Percentiles rank a stretch among this genome's conserved stretches.
These are phyloP conservation scores for Kwoniella shivajii DNA, from an alignment of 1,284 basidiomycete species.

Conservation along the genomic window DNA sequence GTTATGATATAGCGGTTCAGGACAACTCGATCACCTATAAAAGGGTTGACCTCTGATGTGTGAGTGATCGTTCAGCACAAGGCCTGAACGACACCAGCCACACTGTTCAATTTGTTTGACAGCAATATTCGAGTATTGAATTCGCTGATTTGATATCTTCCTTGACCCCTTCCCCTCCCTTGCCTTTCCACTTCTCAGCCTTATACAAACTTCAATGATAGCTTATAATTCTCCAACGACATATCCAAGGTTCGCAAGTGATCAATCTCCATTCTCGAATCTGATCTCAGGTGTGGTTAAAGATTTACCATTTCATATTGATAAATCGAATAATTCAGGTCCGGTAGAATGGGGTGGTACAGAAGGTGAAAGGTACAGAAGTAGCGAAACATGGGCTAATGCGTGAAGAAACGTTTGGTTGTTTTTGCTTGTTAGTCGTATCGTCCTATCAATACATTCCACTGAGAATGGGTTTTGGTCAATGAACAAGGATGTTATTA, in stretches of 20 bases:
- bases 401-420: too few species aligned
- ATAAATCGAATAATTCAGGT: conserved; percentile 8
- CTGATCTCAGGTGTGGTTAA: conserved; percentile 37
- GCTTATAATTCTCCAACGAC: conserved; percentile 59
- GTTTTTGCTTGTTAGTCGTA: too few species aligned
- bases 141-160: too few species aligned
- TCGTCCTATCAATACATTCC: too few species aligned
- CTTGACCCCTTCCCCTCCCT: background rate
- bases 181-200: conserved; percentile 6
- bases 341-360: conserved; percentile 37
- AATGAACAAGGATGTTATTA: too few species aligned
- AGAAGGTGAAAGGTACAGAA: conserved; percentile 22
- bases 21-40: conserved; percentile 71
- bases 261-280: conserved; percentile 49
- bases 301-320: conserved; percentile 36
- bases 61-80: conserved; percentile 51
- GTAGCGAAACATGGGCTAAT: conserved; percentile 17
- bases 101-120: background rate
- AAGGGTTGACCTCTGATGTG: conserved; percentile 82
- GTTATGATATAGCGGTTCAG: conserved; percentile 67
- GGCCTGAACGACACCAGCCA: background rate
- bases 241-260: conserved; percentile 61
- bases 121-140: background rate
- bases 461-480: too few species aligned
- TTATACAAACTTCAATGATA: conserved; percentile 66